phyloP scores from a whole-genome alignment of 495 filamentous ascomycete genomes.

The Sabuloglossum arenarium region DNA sequence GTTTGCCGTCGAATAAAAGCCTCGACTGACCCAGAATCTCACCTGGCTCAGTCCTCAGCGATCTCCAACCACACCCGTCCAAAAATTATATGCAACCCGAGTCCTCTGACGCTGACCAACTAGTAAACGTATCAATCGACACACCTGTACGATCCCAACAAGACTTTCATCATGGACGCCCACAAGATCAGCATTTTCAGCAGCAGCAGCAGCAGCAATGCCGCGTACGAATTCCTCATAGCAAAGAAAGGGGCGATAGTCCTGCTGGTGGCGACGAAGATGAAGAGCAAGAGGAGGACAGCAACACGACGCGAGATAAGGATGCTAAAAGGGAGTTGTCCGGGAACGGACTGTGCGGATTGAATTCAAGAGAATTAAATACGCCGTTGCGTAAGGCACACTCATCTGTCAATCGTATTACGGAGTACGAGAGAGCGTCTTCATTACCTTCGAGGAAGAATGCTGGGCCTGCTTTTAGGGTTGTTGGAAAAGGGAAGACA shows the following conservation, averaged over 20 bases:
- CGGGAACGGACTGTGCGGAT: conserved; percentile 9
- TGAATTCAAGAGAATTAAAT: conserved; percentile 13
- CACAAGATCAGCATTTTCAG: conserved; percentile 13
- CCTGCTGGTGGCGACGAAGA: neutral
- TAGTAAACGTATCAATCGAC: conserved; percentile 25
- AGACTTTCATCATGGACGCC: conserved; percentile 56
- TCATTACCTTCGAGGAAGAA: conserved; percentile 22
- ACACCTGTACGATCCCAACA: conserved; percentile 19
- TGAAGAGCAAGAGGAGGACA: neutral
- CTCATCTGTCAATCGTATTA: conserved; percentile 39
- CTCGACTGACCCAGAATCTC: neutral
- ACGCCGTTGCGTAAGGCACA: conserved; percentile 13
- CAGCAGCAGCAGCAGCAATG: neutral
- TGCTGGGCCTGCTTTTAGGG: conserved; percentile 34
- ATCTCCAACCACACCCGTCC: conserved; percentile 18
- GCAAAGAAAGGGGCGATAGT: neutral
- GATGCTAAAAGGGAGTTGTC: conserved; percentile 16
- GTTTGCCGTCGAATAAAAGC: neutral
- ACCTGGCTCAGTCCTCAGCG: conserved; percentile 46
- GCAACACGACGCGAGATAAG: neutral
- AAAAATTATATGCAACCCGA: conserved; percentile 81
- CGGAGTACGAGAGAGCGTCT: conserved; percentile 49
- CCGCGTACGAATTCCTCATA: neutral
- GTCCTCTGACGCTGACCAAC: conserved; percentile 36
- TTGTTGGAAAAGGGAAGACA: conserved; percentile 32